Evolutionary conservation across 2,329 filamentous ascomycete species (phyloP), one percentile per base, ranked within the genome.

Genomic region (Ascochyta pisi): DNA sequence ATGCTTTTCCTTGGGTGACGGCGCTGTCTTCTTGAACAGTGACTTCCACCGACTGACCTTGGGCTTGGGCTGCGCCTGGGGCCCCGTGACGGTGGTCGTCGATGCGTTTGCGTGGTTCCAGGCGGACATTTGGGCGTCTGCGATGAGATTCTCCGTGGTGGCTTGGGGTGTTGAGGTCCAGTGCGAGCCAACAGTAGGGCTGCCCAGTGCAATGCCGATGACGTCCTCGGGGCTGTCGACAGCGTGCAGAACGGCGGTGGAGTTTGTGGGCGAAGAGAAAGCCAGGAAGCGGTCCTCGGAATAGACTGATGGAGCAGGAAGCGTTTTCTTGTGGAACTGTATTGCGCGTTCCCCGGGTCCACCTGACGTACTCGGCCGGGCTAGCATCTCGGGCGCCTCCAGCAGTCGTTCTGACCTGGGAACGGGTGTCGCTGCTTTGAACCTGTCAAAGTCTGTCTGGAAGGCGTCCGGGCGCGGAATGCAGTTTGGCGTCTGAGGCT

Each of bases 121-220:
- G 22, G 50, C 38, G 3, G 23, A 57, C 63, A 63, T 66, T 35
- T 62, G 45, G 15, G 59, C 50, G 34, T 46, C 43, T 37, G 49
- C 35, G 37, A 37, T 41, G 35, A 54, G 54, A 33, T 62, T 41
- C 45, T 58, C 52, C 24, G 45, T 54, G 27, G 54, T 50, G n/a
- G 59, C 60, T 34, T 64, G 65, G 59, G 64, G 63, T 27, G 66
- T 59, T 29, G 58, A 57, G 34, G 65, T 71, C 71, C 67, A 73
- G 44, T 67, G 66, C 52, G 69, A 63, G 27, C 58, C 63, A 54
- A 63, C 66, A 33, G 71, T 74, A 16, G 75, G 75, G 60, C 75
- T 77, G 23, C 75, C 76, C 24, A 77, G 55, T 27, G 76, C 76
- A 43, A 77, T 74, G 6, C 76, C 76, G 60, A 77, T 77, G 33